phyloP scores from a whole-genome alignment of 345 rosid species.

The Eucalyptus decipiens region DNA sequence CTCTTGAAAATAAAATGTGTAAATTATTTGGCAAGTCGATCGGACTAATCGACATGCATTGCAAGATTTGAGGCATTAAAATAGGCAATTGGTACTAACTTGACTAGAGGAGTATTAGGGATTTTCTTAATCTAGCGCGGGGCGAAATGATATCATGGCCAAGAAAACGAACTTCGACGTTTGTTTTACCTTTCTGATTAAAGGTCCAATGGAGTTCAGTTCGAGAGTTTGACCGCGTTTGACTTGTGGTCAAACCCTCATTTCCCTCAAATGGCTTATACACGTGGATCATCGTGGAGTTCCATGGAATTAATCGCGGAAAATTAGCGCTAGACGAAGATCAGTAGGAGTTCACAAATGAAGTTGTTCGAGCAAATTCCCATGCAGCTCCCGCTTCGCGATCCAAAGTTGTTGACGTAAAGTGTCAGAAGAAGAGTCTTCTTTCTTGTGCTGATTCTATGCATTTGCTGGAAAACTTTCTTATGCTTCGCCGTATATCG shows the following conservation, averaged over 20 bases:
- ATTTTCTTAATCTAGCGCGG: not conserved
- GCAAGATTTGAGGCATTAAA: not conserved
- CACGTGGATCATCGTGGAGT: not conserved
- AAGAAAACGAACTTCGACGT: not conserved
- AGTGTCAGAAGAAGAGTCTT: not conserved
- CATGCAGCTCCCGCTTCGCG: not conserved
- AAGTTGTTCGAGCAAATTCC: not conserved
- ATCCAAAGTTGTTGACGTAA: not conserved
- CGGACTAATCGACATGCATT: not conserved
- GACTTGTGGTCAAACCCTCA: not conserved
- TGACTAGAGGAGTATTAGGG: not conserved
- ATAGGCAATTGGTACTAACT: not conserved
- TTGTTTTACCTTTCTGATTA: not conserved
- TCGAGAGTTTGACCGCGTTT: not conserved
- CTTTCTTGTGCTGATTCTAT: not conserved
- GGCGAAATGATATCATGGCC: not conserved
- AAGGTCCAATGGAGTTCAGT: not conserved
- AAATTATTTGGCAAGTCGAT: not conserved
- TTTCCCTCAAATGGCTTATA: not conserved
- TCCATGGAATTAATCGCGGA: not conserved
- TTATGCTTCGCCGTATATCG: not conserved
- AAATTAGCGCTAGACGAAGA: not conserved
- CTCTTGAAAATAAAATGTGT: not conserved
- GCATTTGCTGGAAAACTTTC: not conserved
- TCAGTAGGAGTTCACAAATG: not conserved